Evolutionary conservation across 2,329 filamentous ascomycete genomes (phyloP), one percentile per base, ranked within the genome.

Genomic region (Clarireedia monteithiana): DNA sequence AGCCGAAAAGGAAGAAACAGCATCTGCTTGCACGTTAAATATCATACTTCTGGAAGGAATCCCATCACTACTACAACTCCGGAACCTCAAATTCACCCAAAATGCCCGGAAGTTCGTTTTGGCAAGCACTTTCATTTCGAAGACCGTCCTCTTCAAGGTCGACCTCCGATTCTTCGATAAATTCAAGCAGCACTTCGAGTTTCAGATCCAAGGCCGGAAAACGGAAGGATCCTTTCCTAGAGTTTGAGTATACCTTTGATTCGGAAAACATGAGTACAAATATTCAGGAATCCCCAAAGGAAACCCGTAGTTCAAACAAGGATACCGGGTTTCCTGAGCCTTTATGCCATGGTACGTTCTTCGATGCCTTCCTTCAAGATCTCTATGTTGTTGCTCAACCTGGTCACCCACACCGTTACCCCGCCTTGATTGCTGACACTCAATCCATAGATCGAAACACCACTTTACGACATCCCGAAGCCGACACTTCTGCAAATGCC

Each of bases 401-500:
- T 30, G 10, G 7, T 4, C 30, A 51, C 15, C 39, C 14, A 42
- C 14, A 4, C 17, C 15, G 14, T 14, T 23, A 27, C 27, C 20
- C 5, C 5, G 12, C n/a, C 5, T n/a, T 49, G 12, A 5, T 49
- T 48, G 49, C 52, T 54, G 39, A 60, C 47, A 7, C 46, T 17
- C 3, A 17, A 17, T 6, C 17, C 17, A 48, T 63, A 65, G 72
- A 74, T 47, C 74, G 77, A 59, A 85, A 83, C 63, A 86, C 83
- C 14, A 83, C 81, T 2, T 72, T 81, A 15, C 80, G 79, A 20
- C 82, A 85, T 58, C 83, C 83, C 23, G 81, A 83, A 17, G 83
- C 83, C 57, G 76, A 83, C 62, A 73, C 80, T 6, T 78, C 76
- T 14, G 76, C 77, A 49, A 75, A 80, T 59, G 82, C 81, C 46